Percentiles rank a stretch among this genome's conserved stretches.
Conservation (phyloP, 129 eudicot genomes). For the Apium graveolens region DNA sequence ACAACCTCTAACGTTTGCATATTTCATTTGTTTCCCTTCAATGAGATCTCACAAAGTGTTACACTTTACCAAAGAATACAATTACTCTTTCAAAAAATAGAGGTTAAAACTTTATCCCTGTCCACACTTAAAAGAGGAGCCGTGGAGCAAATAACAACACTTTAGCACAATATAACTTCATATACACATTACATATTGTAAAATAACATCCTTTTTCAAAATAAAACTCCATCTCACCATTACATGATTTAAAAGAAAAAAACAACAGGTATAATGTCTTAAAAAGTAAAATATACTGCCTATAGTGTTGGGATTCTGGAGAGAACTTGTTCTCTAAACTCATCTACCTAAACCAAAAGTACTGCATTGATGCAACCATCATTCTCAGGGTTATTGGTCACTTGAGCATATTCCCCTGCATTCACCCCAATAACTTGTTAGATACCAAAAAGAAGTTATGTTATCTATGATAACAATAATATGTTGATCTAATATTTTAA, state of each 20-base stretch:
- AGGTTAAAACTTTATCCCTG: too few species aligned
- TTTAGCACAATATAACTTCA: too few species aligned
- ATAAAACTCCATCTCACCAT: not conserved
- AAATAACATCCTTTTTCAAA: not conserved
- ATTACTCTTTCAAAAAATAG: too few species aligned
- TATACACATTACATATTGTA: not conserved
- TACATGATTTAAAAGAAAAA: not conserved
- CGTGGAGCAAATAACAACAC: too few species aligned
- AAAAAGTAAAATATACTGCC: not conserved
- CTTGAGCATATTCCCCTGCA: constrained; percentile 97
- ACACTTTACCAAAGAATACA: too few species aligned
- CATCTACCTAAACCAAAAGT: constrained; percentile 46
- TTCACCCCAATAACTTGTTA: not conserved
- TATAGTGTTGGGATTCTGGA: not conserved
- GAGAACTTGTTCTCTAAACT: not conserved
- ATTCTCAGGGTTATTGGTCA: constrained; percentile 94
- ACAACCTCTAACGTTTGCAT: too few species aligned
- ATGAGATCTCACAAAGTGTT: too few species aligned
- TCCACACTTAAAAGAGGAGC: too few species aligned
- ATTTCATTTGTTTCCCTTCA: too few species aligned
- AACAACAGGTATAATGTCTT: not conserved
- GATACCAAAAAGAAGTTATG: not conserved
- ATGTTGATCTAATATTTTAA: not conserved
- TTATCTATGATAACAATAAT: not conserved
- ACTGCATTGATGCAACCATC: constrained; percentile 98